phyloP scores from a whole-genome alignment of 2,329 filamentous ascomycete genomes.

The Epichloe aotearoae region DNA sequence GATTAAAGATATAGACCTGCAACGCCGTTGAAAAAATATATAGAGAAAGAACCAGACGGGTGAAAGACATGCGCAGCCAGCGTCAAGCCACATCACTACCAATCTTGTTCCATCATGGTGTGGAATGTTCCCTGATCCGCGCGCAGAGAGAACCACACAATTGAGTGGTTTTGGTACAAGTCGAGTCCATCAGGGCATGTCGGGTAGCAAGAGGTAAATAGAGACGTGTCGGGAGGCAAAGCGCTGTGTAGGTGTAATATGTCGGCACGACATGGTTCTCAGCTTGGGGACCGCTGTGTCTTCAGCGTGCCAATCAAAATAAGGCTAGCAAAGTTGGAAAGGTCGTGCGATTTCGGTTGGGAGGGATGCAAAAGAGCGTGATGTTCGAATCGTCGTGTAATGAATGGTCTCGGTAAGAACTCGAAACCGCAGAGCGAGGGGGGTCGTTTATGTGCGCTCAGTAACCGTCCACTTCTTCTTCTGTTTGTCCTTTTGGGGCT shows the following conservation, averaged over 20 bases:
- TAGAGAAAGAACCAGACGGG: not conserved
- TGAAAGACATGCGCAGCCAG: not conserved
- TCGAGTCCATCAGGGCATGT: too few species aligned
- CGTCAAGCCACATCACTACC: not conserved
- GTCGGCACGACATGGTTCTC: not conserved
- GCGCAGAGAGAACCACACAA: not conserved
- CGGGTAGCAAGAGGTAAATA: not conserved
- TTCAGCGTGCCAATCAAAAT: not conserved
- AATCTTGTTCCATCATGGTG: not conserved
- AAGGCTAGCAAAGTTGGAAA: not conserved
- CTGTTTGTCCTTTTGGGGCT: constrained; percentile 17
- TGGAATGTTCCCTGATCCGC: not conserved
- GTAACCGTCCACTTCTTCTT: constrained; percentile 36
- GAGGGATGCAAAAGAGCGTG: not conserved
- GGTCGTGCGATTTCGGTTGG: not conserved
- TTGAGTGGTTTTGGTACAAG: not conserved
- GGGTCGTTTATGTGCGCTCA: constrained; percentile 25
- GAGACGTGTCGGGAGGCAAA: not conserved
- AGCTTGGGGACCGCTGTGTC: not conserved
- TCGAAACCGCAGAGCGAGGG: not conserved
- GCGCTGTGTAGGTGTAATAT: not conserved
- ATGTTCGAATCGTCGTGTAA: not conserved
- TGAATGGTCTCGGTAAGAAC: not conserved
- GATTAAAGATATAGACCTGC: not conserved
- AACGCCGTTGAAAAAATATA: not conserved